These are phyloP conservation scores for Trypanosoma caninum DNA, from an alignment of 208 protist species.

Conservation along the genomic window DNA sequence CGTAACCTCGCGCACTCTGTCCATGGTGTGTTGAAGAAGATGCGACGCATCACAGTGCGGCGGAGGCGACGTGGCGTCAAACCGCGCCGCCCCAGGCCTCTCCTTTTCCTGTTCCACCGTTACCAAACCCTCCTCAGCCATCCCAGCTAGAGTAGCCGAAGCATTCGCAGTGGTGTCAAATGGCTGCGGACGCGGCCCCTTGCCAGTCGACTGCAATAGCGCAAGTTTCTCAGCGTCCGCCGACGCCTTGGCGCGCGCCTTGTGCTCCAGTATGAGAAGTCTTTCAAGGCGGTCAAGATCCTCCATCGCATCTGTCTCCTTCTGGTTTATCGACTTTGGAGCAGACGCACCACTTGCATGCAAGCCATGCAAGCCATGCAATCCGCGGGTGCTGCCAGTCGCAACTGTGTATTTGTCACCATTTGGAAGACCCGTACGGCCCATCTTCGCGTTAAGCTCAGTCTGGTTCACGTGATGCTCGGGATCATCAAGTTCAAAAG, in stretches of 20 bases:
- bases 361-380: background rate
- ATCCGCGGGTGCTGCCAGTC: slow-evolving; percentile 11
- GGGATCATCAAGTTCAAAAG: slow-evolving; percentile 73
- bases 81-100: no score
- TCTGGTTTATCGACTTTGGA: slow-evolving; percentile 37
- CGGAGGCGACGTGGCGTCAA: no score
- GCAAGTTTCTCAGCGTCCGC: slow-evolving; percentile 57
- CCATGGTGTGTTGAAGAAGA: slow-evolving; percentile 69
- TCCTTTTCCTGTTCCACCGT: background rate
- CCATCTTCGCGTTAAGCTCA: slow-evolving; percentile 65
- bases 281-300: slow-evolving; percentile 86
- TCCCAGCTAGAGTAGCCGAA: no score
- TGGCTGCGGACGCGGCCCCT: slow-evolving; percentile 34
- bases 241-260: slow-evolving; percentile 60
- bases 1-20: slow-evolving; percentile 55
- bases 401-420: slow-evolving; percentile 55
- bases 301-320: slow-evolving; percentile 46
- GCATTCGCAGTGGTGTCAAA: slow-evolving; percentile 27
- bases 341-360: background rate
- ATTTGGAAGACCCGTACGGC: slow-evolving; percentile 45
- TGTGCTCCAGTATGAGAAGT: slow-evolving; percentile 87
- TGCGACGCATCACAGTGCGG: slow-evolving; percentile 72
- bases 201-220: slow-evolving; percentile 30
- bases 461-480: slow-evolving; percentile 76
- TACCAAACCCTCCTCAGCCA: slow-evolving; percentile 3